phyloP scores from a whole-genome alignment of 257 asterid species.

The Ehretia macrophylla region DNA sequence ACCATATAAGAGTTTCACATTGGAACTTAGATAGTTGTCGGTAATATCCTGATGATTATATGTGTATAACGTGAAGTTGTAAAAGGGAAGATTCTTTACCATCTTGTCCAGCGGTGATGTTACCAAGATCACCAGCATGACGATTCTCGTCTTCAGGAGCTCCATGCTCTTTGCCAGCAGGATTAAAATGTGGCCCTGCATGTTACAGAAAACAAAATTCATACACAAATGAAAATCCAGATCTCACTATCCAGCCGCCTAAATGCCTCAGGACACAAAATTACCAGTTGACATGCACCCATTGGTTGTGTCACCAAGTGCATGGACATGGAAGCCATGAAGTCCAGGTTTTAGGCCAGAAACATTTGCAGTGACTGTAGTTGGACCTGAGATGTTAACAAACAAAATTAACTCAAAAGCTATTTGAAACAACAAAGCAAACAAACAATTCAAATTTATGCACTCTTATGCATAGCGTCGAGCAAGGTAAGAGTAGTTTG shows the following conservation, averaged over 20 bases:
- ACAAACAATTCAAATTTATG: too few species aligned
- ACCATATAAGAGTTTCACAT: too few species aligned
- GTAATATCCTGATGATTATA: too few species aligned
- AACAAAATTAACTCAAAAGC: background rate
- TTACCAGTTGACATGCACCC: conserved; percentile 88
- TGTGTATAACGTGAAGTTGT: too few species aligned
- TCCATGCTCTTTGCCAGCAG: conserved; percentile 81
- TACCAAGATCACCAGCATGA: conserved; percentile 99
- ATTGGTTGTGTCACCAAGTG: conserved; percentile 99
- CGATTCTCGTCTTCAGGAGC: conserved; percentile 87
- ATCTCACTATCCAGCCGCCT: too few species aligned
- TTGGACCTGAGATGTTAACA: conserved; percentile 44
- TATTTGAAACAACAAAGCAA: too few species aligned
- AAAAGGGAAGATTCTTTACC: conserved; percentile 33
- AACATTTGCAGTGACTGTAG: conserved; percentile 69
- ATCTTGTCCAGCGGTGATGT: conserved; percentile 70
- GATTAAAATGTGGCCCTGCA: conserved; percentile 77
- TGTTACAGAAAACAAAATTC: too few species aligned
- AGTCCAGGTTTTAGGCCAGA: conserved; percentile 86
- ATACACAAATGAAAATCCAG: too few species aligned
- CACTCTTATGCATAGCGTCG: too few species aligned
- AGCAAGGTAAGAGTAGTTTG: too few species aligned
- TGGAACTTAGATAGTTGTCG: too few species aligned
- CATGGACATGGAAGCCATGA: conserved; percentile 97
- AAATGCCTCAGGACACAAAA: too few species aligned